Evolutionary conservation across 2,329 filamentous ascomycete genomes (phyloP).

Genomic region (Aspergillus latus): DNA sequence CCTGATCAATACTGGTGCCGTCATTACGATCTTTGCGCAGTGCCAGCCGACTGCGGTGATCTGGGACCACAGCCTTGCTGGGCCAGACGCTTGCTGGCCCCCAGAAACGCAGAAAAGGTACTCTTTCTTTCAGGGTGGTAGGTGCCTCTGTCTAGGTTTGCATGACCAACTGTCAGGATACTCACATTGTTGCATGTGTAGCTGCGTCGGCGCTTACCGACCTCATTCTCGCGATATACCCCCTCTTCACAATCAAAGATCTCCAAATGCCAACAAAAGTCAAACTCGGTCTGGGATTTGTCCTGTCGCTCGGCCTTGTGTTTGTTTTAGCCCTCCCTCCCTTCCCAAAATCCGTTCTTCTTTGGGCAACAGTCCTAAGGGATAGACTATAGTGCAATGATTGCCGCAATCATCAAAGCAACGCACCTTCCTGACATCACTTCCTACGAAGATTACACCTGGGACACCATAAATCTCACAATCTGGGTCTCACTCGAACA

Average conservation of each 20-base stretch:
- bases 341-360: not conserved
- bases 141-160: not conserved
- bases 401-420: slow-evolving; percentile 18
- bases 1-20: slow-evolving; percentile 6
- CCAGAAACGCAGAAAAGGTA: slow-evolving; percentile 10
- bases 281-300: slow-evolving; percentile 13
- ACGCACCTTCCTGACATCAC: slow-evolving; percentile 9
- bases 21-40: slow-evolving; percentile 16
- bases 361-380: too few species aligned
- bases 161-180: not conserved
- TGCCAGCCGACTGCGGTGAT: slow-evolving; percentile 7
- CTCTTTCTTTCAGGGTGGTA: slow-evolving; percentile 18
- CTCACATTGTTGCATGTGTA: not conserved
- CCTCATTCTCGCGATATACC: slow-evolving; percentile 15
- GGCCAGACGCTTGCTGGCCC: slow-evolving; percentile 11
- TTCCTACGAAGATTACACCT: slow-evolving; percentile 7
- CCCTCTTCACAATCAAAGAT: slow-evolving; percentile 11
- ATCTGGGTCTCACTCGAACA: slow-evolving; percentile 18
- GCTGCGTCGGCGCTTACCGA: slow-evolving; percentile 14
- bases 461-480: slow-evolving; percentile 12
- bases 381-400: slow-evolving; percentile 13
- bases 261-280: slow-evolving; percentile 17
- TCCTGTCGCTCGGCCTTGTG: slow-evolving; percentile 19
- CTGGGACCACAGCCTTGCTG: not conserved
- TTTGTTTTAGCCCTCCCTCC: not conserved